Evolutionary conservation across 768 basidiomycete genomes (phyloP).

Genomic region (Suillus discolor): DNA sequence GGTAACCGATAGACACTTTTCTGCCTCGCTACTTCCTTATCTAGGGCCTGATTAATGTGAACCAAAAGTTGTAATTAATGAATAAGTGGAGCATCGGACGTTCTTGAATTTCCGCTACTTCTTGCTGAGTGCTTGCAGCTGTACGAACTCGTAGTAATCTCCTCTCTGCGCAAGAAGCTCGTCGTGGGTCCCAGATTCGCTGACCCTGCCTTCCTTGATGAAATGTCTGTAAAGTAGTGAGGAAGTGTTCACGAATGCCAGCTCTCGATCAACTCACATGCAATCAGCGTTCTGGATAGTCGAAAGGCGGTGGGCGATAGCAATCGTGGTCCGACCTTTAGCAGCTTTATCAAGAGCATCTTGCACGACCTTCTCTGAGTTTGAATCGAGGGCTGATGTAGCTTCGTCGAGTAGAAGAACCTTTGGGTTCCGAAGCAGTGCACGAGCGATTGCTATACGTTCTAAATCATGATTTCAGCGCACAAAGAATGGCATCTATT

Average conservation of each 20-base stretch:
- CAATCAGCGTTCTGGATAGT: conserved; percentile 91
- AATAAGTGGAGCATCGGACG: neutral
- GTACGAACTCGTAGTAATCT: conserved; percentile 84
- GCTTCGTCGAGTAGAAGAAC: conserved; percentile 89
- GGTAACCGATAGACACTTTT: too few species aligned
- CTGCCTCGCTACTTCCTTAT: too few species aligned
- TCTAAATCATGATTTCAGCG: conserved; percentile 34
- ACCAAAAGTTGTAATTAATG: too few species aligned
- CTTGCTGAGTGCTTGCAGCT: conserved; percentile 74
- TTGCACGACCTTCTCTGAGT: conserved; percentile 94
- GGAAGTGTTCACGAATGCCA: neutral
- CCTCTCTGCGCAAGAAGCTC: conserved; percentile 67
- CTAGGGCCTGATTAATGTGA: too few species aligned
- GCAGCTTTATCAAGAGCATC: conserved; percentile 91
- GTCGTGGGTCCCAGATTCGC: conserved; percentile 88
- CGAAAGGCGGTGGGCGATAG: conserved; percentile 94
- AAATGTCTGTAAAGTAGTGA: conserved; percentile 63
- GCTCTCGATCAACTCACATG: conserved; percentile 57
- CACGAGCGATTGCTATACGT: conserved; percentile 85
- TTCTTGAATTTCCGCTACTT: neutral
- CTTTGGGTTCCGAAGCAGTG: conserved; percentile 85
- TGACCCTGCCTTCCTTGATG: conserved; percentile 83
- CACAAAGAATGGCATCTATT: conserved; percentile 3
- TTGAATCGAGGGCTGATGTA: conserved; percentile 88
- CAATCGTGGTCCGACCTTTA: conserved; percentile 90